These are phyloP conservation scores for Neohortaea acidophila DNA, from an alignment of 495 filamentous ascomycete genomes.

Conservation along the genomic window DNA sequence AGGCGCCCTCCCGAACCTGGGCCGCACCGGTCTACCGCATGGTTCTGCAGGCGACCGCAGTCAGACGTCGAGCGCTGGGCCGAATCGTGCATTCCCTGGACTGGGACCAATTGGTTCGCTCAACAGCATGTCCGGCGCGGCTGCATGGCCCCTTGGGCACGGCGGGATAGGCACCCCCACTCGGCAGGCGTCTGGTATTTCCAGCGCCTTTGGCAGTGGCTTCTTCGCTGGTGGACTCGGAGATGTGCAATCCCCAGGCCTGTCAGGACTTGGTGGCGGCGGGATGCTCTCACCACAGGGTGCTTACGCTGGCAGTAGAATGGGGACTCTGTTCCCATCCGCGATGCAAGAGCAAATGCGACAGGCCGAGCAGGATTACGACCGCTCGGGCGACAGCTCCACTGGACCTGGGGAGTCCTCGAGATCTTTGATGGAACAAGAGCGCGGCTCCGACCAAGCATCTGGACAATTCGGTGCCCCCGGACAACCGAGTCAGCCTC, in stretches of 20 bases:
- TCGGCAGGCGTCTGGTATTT: constrained; percentile 50
- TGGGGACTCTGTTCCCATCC: constrained; percentile 72
- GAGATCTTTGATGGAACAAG: neutral
- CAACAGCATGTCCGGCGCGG: constrained; percentile 23
- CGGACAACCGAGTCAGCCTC: constrained; percentile 2
- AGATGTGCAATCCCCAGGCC: constrained; percentile 61
- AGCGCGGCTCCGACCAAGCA: neutral
- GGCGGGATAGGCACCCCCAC: constrained; percentile 57
- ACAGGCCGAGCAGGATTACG: constrained; percentile 23
- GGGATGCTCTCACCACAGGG: constrained; percentile 30
- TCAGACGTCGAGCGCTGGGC: constrained; percentile 71
- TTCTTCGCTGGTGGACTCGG: constrained; percentile 51
- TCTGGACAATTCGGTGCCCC: constrained; percentile 8
- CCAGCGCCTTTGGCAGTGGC: constrained; percentile 53
- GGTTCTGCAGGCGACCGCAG: constrained; percentile 64
- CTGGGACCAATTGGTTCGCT: constrained; percentile 41
- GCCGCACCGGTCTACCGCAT: constrained; percentile 30
- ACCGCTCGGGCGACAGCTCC: neutral
- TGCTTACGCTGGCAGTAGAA: constrained; percentile 44
- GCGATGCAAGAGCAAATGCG: constrained; percentile 84
- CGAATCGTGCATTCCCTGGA: constrained; percentile 50
- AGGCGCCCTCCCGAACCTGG: constrained; percentile 14
- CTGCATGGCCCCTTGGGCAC: constrained; percentile 48
- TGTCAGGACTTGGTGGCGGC: constrained; percentile 40
- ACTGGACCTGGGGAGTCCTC: neutral